phyloP scores from a whole-genome alignment of 495 filamentous ascomycete species.

The Penicillium riverlandense region DNA sequence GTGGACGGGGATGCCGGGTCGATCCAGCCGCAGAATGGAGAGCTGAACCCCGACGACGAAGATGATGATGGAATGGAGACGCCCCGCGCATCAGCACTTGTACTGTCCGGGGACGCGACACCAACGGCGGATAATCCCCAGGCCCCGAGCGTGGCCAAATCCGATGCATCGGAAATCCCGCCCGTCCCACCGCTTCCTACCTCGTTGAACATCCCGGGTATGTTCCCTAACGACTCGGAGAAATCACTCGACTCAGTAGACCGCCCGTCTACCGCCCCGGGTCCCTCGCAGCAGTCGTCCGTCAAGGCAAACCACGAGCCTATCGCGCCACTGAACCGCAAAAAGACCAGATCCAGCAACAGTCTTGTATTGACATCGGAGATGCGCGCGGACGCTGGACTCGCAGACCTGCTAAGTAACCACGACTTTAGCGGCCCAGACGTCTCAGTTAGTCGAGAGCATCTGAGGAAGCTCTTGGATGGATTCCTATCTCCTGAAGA shows the following conservation, averaged over 20 bases:
- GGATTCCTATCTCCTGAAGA: slow-evolving; percentile 26
- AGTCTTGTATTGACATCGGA: slow-evolving; percentile 13
- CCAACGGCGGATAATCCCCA: slow-evolving; percentile 1
- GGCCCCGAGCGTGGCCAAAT: slow-evolving; percentile 4
- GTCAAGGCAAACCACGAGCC: slow-evolving; percentile 16
- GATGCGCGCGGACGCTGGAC: slow-evolving; percentile 4
- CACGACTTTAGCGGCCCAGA: neutral
- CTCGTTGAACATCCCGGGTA: slow-evolving; percentile 29
- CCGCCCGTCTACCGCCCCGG: slow-evolving; percentile 33
- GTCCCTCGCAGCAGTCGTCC: slow-evolving; percentile 14
- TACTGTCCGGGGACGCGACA: slow-evolving; percentile 5
- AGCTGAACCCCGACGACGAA: slow-evolving; percentile 6
- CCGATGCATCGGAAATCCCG: slow-evolving; percentile 22
- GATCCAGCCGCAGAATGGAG: slow-evolving; percentile 20
- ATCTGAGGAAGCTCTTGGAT: slow-evolving; percentile 32
- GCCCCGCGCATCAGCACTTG: slow-evolving; percentile 19
- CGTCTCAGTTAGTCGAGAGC: slow-evolving; percentile 15
- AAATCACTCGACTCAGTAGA: slow-evolving; percentile 24
- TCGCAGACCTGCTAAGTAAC: slow-evolving; percentile 3
- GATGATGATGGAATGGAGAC: slow-evolving; percentile 24
- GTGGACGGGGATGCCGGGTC: slow-evolving; percentile 27
- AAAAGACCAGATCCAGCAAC: slow-evolving; percentile 33
- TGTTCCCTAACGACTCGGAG: slow-evolving; percentile 32
- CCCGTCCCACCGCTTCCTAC: slow-evolving; percentile 39
- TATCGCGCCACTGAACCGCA: slow-evolving; percentile 21